Evolutionary conservation across 2,329 filamentous ascomycete genomes (phyloP).

Genomic region (Hortaea werneckii): DNA sequence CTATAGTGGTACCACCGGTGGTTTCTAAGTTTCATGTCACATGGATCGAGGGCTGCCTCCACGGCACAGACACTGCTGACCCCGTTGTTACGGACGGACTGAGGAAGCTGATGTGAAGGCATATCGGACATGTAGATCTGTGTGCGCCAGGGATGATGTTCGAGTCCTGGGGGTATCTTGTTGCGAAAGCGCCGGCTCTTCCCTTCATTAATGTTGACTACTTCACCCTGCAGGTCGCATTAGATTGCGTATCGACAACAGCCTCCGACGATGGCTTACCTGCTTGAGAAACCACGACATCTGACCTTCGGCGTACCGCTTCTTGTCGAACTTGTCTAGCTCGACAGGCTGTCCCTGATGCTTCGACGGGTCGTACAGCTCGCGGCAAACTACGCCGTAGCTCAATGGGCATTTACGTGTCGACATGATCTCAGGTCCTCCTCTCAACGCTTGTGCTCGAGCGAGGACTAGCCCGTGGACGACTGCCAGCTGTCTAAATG

Average conservation of each 20-base stretch:
- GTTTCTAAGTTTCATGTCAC: slow-evolving; percentile 10
- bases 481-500: slow-evolving; percentile 2
- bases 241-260: not conserved
- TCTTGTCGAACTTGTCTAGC: slow-evolving; percentile 7
- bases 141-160: slow-evolving; percentile 6
- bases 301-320: slow-evolving; percentile 9
- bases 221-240: slow-evolving; percentile 3
- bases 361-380: slow-evolving; percentile 7
- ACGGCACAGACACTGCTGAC: slow-evolving; percentile 6
- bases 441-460: not conserved
- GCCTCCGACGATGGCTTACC: not conserved
- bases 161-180: slow-evolving; percentile 6
- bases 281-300: slow-evolving; percentile 10
- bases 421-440: slow-evolving; percentile 2
- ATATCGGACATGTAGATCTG: not conserved
- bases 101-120: slow-evolving; percentile 5
- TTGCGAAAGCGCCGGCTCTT: slow-evolving; percentile 4
- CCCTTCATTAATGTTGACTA: slow-evolving; percentile 2
- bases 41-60: slow-evolving; percentile 3
- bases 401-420: slow-evolving; percentile 8
- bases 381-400: slow-evolving; percentile 10
- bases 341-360: slow-evolving; percentile 4
- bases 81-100: not conserved
- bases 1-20: slow-evolving; percentile 4
- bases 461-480: slow-evolving; percentile 2